These are phyloP conservation scores for Trichoderma gracile DNA, from an alignment of 2,329 filamentous ascomycete genomes.

Conservation along the genomic window DNA sequence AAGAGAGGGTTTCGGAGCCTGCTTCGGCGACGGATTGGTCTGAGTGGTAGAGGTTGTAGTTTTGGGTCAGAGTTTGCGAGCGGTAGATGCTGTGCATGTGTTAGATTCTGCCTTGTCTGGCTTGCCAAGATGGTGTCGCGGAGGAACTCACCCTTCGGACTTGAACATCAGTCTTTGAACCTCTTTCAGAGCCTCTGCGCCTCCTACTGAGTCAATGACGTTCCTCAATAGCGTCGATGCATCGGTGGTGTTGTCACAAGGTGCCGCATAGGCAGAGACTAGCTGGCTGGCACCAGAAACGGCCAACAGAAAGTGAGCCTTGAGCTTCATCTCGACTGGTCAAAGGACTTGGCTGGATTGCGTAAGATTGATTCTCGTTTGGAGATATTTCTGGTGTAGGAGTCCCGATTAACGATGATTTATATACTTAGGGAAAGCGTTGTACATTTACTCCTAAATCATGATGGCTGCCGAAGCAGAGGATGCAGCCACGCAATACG, in stretches of 20 bases:
- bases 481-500: neutral
- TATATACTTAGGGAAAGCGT: neutral
- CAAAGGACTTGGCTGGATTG: neutral
- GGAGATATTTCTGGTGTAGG: neutral
- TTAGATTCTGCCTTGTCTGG: neutral
- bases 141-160: neutral
- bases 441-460: too few relatives aligned
- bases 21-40: conserved; percentile 8
- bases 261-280: too few relatives aligned
- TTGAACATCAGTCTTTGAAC: neutral
- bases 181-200: neutral
- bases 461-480: too few relatives aligned
- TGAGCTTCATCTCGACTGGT: neutral
- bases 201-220: neutral
- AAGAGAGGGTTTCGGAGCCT: neutral
- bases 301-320: neutral
- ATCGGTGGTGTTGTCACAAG: neutral
- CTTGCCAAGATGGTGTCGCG: neutral
- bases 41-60: conserved; percentile 14
- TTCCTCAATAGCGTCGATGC: neutral
- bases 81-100: neutral
- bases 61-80: conserved; percentile 5
- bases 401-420: neutral
- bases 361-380: too few relatives aligned
- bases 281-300: neutral